Percentiles rank a stretch among this genome's conserved stretches.
These are phyloP conservation scores for Williopsis jadinii DNA, from an alignment of 1,139 yeast genomes.

Conservation along the genomic window DNA sequence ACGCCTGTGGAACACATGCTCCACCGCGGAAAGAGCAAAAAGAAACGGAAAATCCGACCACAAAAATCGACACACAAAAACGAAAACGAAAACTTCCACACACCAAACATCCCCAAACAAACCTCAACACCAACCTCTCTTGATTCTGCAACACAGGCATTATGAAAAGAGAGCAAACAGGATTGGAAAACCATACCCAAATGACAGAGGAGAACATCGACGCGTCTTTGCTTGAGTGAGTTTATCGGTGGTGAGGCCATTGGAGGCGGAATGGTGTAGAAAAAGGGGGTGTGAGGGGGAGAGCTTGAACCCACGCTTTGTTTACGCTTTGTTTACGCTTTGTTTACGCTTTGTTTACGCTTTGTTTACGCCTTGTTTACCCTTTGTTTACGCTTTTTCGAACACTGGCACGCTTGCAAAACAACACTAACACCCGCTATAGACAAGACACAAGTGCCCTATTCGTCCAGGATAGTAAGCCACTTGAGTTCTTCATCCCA, in stretches of 20 bases:
- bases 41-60: no score
- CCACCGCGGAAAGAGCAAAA: no score
- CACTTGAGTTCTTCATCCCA: slow-evolving; percentile 19
- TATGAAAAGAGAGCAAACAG: no score
- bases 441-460: not conserved
- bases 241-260: not conserved
- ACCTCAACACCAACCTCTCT: slow-evolving; percentile 2
- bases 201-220: slow-evolving; percentile 8
- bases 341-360: no score
- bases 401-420: not conserved
- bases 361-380: not conserved
- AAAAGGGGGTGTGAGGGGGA: no score
- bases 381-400: not conserved
- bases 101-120: not conserved
- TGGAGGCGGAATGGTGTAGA: no score
- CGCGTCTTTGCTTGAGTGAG: slow-evolving; percentile 7
- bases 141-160: no score
- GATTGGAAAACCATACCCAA: no score
- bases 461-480: slow-evolving; percentile 1
- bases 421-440: no score
- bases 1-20: no score
- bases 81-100: not conserved
- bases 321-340: not conserved
- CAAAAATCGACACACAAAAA: not conserved
- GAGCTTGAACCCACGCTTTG: not conserved